phyloP scores from a whole-genome alignment of 345 rosid species.

The Hibiscus mutabilis region DNA sequence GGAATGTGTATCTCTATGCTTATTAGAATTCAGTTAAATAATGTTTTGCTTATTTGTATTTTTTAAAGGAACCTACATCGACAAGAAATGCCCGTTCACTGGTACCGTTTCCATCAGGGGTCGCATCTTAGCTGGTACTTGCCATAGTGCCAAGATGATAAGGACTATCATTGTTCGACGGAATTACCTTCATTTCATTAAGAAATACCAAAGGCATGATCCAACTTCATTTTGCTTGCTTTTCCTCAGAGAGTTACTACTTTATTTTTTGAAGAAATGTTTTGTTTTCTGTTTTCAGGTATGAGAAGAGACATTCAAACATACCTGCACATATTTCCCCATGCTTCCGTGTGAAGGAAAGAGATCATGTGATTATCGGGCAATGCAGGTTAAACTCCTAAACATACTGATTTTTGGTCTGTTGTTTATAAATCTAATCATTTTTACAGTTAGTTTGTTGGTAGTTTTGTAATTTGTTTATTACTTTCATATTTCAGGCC shows the following conservation, averaged over 20 bases:
- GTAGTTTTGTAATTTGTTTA: neutral
- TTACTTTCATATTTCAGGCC: conserved; percentile 37
- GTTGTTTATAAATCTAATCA: neutral
- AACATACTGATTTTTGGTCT: neutral
- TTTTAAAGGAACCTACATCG: conserved; percentile 64
- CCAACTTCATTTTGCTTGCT: neutral
- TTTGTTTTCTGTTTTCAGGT: conserved; percentile 21
- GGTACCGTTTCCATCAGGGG: conserved; percentile 88
- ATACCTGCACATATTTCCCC: conserved; percentile 68
- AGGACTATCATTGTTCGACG: conserved; percentile 85
- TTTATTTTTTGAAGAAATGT: too few relatives aligned
- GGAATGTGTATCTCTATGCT: neutral
- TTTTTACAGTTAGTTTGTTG: neutral
- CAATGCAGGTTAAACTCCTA: conserved; percentile 59
- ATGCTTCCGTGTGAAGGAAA: conserved; percentile 72
- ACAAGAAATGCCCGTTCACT: conserved; percentile 86
- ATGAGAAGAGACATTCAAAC: conserved; percentile 77
- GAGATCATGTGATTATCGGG: conserved; percentile 65
- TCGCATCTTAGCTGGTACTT: conserved; percentile 84
- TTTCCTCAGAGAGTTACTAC: neutral
- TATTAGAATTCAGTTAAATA: neutral
- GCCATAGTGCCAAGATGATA: conserved; percentile 90
- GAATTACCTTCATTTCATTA: conserved; percentile 84
- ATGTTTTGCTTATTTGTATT: neutral
- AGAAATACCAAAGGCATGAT: conserved; percentile 74